These are phyloP conservation scores for Colletotrichum spinosum DNA, from an alignment of 2,329 filamentous ascomycete species.

Conservation along the genomic window DNA sequence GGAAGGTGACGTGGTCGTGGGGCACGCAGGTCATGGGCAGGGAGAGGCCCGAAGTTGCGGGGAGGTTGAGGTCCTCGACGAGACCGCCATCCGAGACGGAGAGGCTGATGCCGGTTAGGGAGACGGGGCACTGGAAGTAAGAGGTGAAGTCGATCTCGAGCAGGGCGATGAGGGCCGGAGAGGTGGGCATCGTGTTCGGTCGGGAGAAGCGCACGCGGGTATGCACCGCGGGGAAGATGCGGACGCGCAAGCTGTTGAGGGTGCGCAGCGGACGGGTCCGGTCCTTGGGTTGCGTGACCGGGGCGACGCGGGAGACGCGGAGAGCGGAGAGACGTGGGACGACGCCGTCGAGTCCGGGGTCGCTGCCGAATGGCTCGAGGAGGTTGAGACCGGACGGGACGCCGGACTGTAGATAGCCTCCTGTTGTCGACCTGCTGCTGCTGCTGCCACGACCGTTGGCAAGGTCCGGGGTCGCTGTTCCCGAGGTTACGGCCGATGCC, in stretches of 20 bases:
- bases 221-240: slow-evolving; percentile 76
- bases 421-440: slow-evolving; percentile 48
- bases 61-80: slow-evolving; percentile 68
- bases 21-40: slow-evolving; percentile 73
- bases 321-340: slow-evolving; percentile 78
- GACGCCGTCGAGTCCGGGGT: slow-evolving; percentile 71
- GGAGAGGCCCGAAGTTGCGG: slow-evolving; percentile 55
- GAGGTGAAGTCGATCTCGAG: slow-evolving; percentile 81
- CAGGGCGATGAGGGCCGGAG: slow-evolving; percentile 73
- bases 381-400: slow-evolving; percentile 79
- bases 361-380: slow-evolving; percentile 77
- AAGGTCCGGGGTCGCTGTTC: slow-evolving; percentile 28
- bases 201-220: slow-evolving; percentile 79
- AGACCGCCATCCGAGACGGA: slow-evolving; percentile 68
- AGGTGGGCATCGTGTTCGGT: slow-evolving; percentile 68
- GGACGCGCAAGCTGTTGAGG: slow-evolving; percentile 71
- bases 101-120: slow-evolving; percentile 69
- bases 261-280: slow-evolving; percentile 73
- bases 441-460: background rate
- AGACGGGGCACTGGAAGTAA: slow-evolving; percentile 75
- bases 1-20: slow-evolving; percentile 80
- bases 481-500: slow-evolving; percentile 52
- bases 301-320: slow-evolving; percentile 79
- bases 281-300: slow-evolving; percentile 72
- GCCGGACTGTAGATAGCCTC: slow-evolving; percentile 77